phyloP scores from a whole-genome alignment of 768 basidiomycete species.

The Peribolospora baueri region DNA sequence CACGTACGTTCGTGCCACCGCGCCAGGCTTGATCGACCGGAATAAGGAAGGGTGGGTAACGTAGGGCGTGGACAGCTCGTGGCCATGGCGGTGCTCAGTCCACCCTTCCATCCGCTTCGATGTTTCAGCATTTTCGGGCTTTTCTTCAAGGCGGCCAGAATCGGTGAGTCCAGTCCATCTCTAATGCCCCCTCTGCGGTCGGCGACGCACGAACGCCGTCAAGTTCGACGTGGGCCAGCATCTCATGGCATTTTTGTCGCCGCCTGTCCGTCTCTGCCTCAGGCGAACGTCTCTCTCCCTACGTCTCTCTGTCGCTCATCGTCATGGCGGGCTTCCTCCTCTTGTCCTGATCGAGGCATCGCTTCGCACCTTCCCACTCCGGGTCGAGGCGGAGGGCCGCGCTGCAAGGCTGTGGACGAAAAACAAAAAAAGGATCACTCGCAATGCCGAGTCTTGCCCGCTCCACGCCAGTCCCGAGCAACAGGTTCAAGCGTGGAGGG shows the following conservation, averaged over 20 bases:
- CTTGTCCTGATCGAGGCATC: constrained; percentile 3
- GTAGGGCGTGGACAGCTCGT: neutral
- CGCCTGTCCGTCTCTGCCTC: neutral
- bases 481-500: too few species aligned
- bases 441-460: too few species aligned
- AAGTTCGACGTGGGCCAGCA: neutral
- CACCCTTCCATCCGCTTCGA: neutral
- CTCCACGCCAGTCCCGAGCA: too few species aligned
- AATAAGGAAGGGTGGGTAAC: constrained; percentile 69
- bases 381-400: too few species aligned
- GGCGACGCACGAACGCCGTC: too few species aligned
- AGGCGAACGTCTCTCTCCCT: constrained; percentile 91
- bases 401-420: too few species aligned
- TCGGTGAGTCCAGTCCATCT: constrained; percentile 34
- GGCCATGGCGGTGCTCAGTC: neutral
- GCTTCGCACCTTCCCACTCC: neutral
- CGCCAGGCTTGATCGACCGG: constrained; percentile 68
- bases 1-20: constrained; percentile 75
- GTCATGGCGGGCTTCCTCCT: constrained; percentile 67
- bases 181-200: neutral
- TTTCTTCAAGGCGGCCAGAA: constrained; percentile 84
- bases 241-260: neutral
- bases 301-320: constrained; percentile 76
- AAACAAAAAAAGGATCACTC: too few species aligned
- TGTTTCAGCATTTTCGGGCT: constrained; percentile 53